phyloP scores from a whole-genome alignment of 73 alveolate species.

The Paramecium caudatum region DNA sequence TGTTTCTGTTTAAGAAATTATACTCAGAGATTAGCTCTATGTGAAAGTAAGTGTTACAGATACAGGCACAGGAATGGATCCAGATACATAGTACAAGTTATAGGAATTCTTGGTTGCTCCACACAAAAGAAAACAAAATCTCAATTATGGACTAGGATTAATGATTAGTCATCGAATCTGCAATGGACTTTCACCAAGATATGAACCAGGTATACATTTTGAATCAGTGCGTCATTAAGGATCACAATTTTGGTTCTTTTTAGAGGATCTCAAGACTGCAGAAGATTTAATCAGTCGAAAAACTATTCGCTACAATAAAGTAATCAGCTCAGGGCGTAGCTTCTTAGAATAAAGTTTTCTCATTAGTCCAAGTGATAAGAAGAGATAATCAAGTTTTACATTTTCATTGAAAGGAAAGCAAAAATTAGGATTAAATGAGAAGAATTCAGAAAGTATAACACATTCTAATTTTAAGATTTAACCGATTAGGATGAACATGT shows the following conservation, averaged over 20 bases:
- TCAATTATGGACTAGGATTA: slow-evolving; percentile 47
- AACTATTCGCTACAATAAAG: slow-evolving; percentile 14
- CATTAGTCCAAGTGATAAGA: slow-evolving; percentile 14
- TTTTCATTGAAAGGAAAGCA: slow-evolving; percentile 11
- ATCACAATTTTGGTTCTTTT: slow-evolving; percentile 21
- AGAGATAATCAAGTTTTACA: slow-evolving; percentile 18
- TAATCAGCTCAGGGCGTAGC: slow-evolving; percentile 5
- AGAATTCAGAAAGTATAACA: neutral
- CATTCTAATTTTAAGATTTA: neutral
- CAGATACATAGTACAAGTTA: neutral
- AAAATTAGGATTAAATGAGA: neutral
- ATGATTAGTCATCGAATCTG: slow-evolving; percentile 30
- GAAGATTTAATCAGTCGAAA: neutral
- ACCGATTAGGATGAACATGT: neutral
- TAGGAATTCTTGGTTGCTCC: neutral
- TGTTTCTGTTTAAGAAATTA: neutral
- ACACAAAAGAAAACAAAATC: neutral
- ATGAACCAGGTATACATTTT: slow-evolving; percentile 22
- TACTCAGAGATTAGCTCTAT: neutral
- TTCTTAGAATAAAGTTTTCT: slow-evolving; percentile 37
- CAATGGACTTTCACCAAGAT: slow-evolving; percentile 26
- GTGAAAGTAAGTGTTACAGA: slow-evolving; percentile 7
- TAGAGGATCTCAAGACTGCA: slow-evolving; percentile 7
- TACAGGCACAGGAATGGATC: slow-evolving; percentile 55
- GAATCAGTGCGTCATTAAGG: neutral